A percentile compares a stretch with the other conserved stretches of the same genome.
Conservation (phyloP, 768 basidiomycete genomes). For the Suillus brevipes region DNA sequence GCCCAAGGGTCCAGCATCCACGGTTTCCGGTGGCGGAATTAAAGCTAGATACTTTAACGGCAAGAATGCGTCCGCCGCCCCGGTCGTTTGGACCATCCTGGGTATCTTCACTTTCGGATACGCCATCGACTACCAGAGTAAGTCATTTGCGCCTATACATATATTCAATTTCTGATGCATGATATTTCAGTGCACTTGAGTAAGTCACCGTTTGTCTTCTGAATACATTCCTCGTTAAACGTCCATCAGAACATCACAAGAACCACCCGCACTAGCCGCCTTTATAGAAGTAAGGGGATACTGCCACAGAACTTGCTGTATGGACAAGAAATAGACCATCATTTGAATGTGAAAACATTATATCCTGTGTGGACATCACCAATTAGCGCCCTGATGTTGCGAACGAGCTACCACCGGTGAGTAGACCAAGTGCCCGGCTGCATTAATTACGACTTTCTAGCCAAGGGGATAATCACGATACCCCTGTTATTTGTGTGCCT, state of each 20-base stretch:
- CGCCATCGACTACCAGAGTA: conserved; percentile 88
- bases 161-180: conserved; percentile 13
- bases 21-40: conserved; percentile 69
- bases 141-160: conserved; percentile 34
- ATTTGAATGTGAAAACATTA: background rate
- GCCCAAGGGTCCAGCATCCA: conserved; percentile 80
- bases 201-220: conserved; percentile 39
- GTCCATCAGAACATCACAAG: conserved; percentile 78
- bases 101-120: conserved; percentile 78
- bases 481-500: conserved; percentile 3
- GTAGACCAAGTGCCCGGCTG: background rate
- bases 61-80: conserved; percentile 77
- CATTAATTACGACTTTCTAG: background rate
- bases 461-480: background rate
- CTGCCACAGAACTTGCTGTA: conserved; percentile 13
- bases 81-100: conserved; percentile 61
- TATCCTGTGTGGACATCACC: background rate
- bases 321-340: conserved; percentile 24
- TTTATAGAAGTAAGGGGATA: conserved; percentile 7
- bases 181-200: conserved; percentile 73
- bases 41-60: conserved; percentile 84
- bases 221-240: conserved; percentile 18
- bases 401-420: background rate
- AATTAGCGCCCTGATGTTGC: background rate
- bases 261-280: conserved; percentile 73